Evolutionary conservation across 371 early-diverging fungal species (phyloP), one percentile per base, ranked within the genome.

Genomic region (Mortierella sp.): DNA sequence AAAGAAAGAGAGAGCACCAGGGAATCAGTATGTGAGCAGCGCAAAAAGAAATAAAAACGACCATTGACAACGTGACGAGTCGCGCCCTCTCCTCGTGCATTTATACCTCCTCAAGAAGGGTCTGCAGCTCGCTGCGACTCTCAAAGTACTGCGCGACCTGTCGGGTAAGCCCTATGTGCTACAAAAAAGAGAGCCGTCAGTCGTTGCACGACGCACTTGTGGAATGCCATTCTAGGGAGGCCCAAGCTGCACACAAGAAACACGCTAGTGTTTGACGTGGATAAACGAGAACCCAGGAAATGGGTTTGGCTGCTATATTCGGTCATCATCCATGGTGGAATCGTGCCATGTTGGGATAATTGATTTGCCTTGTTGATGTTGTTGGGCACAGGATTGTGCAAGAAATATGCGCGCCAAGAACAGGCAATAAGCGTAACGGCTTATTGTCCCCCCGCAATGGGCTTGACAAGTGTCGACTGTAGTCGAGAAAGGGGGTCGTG

Each of bases 111-210:
- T 76, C 76, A 28, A 76, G 49, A 14, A 76, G 59, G 4, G 42
- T 30, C 27, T 76, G 70, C 21, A 76, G 62, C 19, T 69, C 60
- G 16, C 65, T 43, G 14, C 65, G 56, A 38, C 76, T 76, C 51
- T 69, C 76, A 66, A 76, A 76, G 55, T 76, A 76, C 49, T 76
- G 76, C 8, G 76, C 42, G 13, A 76, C 76, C 27, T 76, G 76
- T 30, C 76, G 69, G 10, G 76, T 76, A 21, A 76, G 66, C 3
- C 76, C 76, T 43, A 76, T 76, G 41, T 76, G 76, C 76, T 76
- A 46, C 14, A 43, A 12, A 50, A 28, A 30, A 30, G n/a, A 2
- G 18, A 50, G 9, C 18, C 14, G 51, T 16, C 14, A 28, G 51
- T 14, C 5, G 2, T 2, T 28, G 51, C 7, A 12, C 12, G 2